Conservation (phyloP, 2,329 filamentous ascomycete genomes). For the Pestalotiopsis sp. region DNA sequence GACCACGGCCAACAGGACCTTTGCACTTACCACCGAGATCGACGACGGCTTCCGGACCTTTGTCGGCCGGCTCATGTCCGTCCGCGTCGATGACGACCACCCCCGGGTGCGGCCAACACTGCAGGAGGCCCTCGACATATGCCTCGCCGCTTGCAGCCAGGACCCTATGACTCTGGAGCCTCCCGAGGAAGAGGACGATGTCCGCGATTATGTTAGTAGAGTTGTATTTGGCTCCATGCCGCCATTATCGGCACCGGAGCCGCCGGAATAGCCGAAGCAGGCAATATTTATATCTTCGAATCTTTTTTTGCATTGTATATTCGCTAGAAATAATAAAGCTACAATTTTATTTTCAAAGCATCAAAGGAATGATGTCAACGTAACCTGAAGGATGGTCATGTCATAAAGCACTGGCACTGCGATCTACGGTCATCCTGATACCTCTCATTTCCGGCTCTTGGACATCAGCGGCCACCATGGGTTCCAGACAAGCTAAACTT, state of each 20-base stretch:
- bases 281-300: neutral
- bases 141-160: neutral
- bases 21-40: neutral
- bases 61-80: conserved; percentile 1
- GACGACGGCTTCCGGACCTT: neutral
- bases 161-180: too few relatives aligned
- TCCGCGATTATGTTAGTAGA: neutral
- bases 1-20: neutral
- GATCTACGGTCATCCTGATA: neutral
- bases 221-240: neutral
- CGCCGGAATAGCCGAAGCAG: neutral
- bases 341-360: neutral
- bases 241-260: neutral
- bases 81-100: neutral
- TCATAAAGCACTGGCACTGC: neutral
- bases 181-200: neutral
- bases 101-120: neutral
- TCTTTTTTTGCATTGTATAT: neutral
- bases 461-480: neutral
- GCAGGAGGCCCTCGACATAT: neutral
- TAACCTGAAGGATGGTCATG: neutral
- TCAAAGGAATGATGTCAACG: neutral
- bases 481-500: too few relatives aligned
- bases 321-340: neutral
- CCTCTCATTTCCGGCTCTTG: neutral